Base-by-base conservation (phyloP, 306 rosid species). In the Vicia villosa region DNA sequence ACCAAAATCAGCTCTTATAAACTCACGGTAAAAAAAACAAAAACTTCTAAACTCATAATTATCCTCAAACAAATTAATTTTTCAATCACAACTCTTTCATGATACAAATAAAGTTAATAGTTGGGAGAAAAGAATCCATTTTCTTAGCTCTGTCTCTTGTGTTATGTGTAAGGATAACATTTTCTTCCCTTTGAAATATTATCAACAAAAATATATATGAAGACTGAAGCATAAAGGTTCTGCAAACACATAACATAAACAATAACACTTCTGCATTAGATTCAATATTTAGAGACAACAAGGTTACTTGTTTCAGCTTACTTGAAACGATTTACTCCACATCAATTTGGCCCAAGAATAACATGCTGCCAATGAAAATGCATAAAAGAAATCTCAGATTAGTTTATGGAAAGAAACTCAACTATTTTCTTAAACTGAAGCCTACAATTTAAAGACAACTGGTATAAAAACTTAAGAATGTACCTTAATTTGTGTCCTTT, bases 401-500 rank as follows among this genome's bases (percentile, higher is more conserved):
- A 52, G 54, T 42, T 50, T 69, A 49, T 34, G 13, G 36, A 61
- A 21, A 22, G 24, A 50, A 61, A 65, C 28, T 41, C 43, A 59
- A 42, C 21, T 13, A 45, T 68, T 5, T 56, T 50, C 38, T 7
- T 66, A 47, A 68, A 28, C 47, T 52, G 19, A 69, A 71, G 73
- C 51, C 70, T 14, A 22, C 46, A 57, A 28, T 22, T 52, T 12
- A 37, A 56, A 72, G 50, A 56, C 52, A 74, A 60, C 50, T 59
- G 24, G 12, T 63, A 77, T 20, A 37, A 75, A 61, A 54, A 28
- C 26, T 66, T 36, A 45, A 73, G 61, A 4, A 47, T 13, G 40
- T 84, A 92, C 98, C 98, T 92, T 92, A 52, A 92, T 83, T 66
- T 92, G 96, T 60, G 89, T 86, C 63, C 96, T 88, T 34, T 88